Evolutionary conservation across 345 rosid genomes (phyloP).

Genomic region (Pistacia vera): DNA sequence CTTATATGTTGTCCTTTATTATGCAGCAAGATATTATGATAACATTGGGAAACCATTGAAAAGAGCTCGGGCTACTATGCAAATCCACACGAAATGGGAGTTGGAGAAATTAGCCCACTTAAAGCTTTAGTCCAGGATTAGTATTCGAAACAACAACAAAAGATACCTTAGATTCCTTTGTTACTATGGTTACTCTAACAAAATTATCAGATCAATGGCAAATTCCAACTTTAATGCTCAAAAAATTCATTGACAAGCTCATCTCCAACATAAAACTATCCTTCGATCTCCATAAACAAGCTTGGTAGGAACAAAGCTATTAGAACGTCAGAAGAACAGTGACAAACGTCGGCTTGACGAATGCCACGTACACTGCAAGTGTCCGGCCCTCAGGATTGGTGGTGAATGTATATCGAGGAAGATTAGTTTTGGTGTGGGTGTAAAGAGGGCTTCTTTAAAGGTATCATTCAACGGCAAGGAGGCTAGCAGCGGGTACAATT

Average conservation of each 20-base stretch:
- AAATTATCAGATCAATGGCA: slow-evolving; percentile 49
- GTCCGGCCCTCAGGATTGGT: slow-evolving; percentile 52
- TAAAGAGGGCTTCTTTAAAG: slow-evolving; percentile 36
- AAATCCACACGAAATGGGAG: slow-evolving; percentile 69
- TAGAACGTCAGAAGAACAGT: slow-evolving; percentile 44
- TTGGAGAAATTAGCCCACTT: slow-evolving; percentile 62
- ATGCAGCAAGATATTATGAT: slow-evolving; percentile 53
- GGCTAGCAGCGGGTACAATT: slow-evolving; percentile 57
- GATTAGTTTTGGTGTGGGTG: slow-evolving; percentile 38
- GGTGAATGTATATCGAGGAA: slow-evolving; percentile 51
- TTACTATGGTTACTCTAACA: slow-evolving; percentile 55
- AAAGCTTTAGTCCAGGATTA: slow-evolving; percentile 74
- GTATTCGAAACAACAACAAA: slow-evolving; percentile 56
- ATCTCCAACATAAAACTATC: too few relatives aligned
- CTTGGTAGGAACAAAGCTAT: slow-evolving; percentile 33
- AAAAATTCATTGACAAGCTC: slow-evolving; percentile 26
- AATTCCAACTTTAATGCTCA: slow-evolving; percentile 57
- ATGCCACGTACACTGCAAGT: slow-evolving; percentile 47
- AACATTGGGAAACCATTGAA: slow-evolving; percentile 50
- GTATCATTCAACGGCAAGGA: slow-evolving; percentile 49
- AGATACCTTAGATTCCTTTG: slow-evolving; percentile 66
- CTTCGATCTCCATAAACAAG: slow-evolving; percentile 68
- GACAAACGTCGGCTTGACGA: slow-evolving; percentile 60
- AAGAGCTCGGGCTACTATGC: slow-evolving; percentile 46
- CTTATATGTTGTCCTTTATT: too few relatives aligned